These are phyloP conservation scores for Hygrophila difformis DNA, from an alignment of 257 asterid genomes.

Conservation along the genomic window DNA sequence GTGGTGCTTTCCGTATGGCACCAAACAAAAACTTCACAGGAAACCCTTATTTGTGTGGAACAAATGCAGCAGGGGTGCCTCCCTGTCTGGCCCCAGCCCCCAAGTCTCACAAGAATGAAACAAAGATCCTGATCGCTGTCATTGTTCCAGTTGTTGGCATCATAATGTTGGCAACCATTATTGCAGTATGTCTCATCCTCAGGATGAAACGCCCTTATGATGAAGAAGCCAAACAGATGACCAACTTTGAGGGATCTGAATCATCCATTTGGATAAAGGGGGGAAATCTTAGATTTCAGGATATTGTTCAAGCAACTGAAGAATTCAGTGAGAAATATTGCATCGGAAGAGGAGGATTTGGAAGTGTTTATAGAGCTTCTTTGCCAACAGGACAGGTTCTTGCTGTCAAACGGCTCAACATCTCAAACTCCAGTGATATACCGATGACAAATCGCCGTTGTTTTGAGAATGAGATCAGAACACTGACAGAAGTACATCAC, in stretches of 20 bases:
- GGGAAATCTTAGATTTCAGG: conserved; percentile 65
- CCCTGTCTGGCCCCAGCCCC: conserved; percentile 32
- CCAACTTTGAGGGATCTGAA: conserved; percentile 26
- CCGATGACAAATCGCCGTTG: conserved; percentile 34
- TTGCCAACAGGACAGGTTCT: conserved; percentile 43
- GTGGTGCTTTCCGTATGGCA: conserved; percentile 31
- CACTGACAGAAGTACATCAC: conserved; percentile 77
- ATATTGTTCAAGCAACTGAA: conserved; percentile 67
- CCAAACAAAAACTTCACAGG: conserved; percentile 36
- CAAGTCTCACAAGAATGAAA: conserved; percentile 25
- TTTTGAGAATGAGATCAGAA: conserved; percentile 76
- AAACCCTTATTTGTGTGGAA: conserved; percentile 68
- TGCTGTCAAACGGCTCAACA: conserved; percentile 69
- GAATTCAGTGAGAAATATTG: conserved; percentile 49
- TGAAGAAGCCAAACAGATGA: conserved; percentile 31
- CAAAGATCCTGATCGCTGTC: conserved; percentile 34
- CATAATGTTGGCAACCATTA: conserved; percentile 28
- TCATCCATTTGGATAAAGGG: conserved; percentile 67
- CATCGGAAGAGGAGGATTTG: conserved; percentile 89
- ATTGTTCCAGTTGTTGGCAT: conserved; percentile 41
- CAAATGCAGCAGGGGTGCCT: conserved; percentile 39
- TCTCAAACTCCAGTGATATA: conserved; percentile 53
- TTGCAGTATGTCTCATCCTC: conserved; percentile 24
- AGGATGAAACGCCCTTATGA: conserved; percentile 27
- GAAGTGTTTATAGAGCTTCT: conserved; percentile 69